phyloP scores from a whole-genome alignment of 2,329 filamentous ascomycete species.

The Hymenoscyphus occultus region DNA sequence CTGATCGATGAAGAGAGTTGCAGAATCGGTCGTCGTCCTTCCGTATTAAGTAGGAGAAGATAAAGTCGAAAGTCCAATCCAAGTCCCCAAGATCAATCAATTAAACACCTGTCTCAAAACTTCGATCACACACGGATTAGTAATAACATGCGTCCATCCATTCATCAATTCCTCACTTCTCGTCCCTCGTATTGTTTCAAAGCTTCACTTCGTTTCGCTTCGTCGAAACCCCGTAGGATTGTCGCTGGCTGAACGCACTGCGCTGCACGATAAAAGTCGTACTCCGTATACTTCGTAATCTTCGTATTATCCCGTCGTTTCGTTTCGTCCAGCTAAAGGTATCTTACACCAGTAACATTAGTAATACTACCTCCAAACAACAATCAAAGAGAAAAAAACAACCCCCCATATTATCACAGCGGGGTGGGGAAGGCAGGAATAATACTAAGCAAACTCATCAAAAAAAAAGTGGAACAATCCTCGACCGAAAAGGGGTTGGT shows the following conservation, averaged over 20 bases:
- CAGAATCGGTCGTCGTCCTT: background rate
- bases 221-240: no score
- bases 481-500: conserved; percentile 10
- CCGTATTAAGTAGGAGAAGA: background rate
- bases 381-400: no score
- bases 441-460: conserved; percentile 18
- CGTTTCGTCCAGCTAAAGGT: no score
- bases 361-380: no score
- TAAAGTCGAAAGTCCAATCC: background rate
- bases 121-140: background rate
- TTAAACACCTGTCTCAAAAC: background rate
- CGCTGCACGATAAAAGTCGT: no score
- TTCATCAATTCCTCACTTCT: background rate
- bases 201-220: no score
- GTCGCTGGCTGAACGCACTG: no score
- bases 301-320: no score
- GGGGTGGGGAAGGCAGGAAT: conserved; percentile 5
- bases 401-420: conserved; percentile 20
- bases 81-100: background rate
- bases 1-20: background rate
- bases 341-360: no score
- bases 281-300: no score
- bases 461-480: conserved; percentile 8
- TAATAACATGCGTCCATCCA: background rate
- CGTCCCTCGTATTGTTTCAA: background rate